phyloP scores from a whole-genome alignment of 2,329 filamentous ascomycete species.

The Diaporthe caulivora region DNA sequence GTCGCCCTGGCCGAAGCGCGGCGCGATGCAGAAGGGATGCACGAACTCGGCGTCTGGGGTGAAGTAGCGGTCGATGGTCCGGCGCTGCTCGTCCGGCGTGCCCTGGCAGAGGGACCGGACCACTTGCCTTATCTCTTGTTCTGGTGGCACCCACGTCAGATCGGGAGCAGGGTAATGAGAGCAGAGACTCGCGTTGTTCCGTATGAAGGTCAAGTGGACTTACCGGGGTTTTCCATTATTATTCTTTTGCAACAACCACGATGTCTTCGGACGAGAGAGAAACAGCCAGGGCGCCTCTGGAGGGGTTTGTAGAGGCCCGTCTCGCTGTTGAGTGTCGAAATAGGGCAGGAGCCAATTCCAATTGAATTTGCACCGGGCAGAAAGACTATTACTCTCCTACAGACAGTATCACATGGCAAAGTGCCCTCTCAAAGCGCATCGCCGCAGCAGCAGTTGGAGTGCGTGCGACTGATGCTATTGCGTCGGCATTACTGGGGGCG shows the following conservation, averaged over 20 bases:
- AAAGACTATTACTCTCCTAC: no score
- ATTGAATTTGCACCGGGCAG: neutral
- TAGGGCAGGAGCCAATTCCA: neutral
- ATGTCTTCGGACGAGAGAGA: neutral
- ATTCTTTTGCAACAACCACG: conserved; percentile 2
- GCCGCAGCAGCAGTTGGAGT: neutral
- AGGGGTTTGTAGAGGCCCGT: neutral
- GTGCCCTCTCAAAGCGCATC: conserved; percentile 13
- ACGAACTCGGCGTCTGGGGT: conserved; percentile 78
- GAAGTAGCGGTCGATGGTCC: conserved; percentile 79
- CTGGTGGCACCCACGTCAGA: conserved; percentile 43
- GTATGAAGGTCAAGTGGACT: conserved; percentile 31
- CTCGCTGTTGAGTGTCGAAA: neutral
- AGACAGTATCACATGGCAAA: conserved; percentile 11
- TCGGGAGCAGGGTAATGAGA: conserved; percentile 10
- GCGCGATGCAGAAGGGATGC: conserved; percentile 83
- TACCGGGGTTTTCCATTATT: conserved; percentile 59
- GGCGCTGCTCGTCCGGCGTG: conserved; percentile 72
- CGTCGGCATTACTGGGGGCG: neutral
- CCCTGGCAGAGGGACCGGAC: conserved; percentile 78
- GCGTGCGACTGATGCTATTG: neutral
- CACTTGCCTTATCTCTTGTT: conserved; percentile 72
- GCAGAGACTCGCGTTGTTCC: no score
- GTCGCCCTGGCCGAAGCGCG: conserved; percentile 58
- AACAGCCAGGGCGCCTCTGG: neutral